Evolutionary conservation across 495 filamentous ascomycete genomes (phyloP), one percentile per base, ranked within the genome.

Genomic region (Chaetomium cochliodes): DNA sequence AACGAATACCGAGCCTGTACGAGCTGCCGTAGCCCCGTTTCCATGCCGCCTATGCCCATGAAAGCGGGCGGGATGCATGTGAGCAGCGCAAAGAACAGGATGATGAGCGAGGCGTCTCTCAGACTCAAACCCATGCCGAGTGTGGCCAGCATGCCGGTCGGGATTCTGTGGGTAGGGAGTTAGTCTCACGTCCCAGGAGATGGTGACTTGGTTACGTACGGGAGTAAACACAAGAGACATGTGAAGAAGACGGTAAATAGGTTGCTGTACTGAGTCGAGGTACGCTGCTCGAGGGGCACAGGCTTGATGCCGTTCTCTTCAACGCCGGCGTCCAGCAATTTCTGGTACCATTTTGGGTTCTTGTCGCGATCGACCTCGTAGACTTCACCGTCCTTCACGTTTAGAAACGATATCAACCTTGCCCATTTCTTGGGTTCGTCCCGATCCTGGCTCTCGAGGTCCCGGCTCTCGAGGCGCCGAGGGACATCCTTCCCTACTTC

Each of bases 11-110:
- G 75, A 13, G 81, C 82, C 62, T 82, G 77, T 3, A 85, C 78
- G 67, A 85, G 80, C 74, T 85, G 83, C n/a, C 84, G 74, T 67
- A 86, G 67, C 5, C 83, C 83, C 11, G 82, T 85, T 8, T 78
- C 68, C 46, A 81, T 76, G 11, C 81, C 82, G 39, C 79, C 80
- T 26, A 80, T 82, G 28, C 79, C 79, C 70, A 86, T 80, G 67
- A 84, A 86, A 13, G 81, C 82, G 5, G 81, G 79, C 0, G 81
- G 82, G 28, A 83, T 67, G 2, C 78, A 79, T 39, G 76, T 81
- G 16, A 85, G 71, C 57, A 84, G 69, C 51, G 77, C 77, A 59
- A 85, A 85, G 73, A 86, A 86, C 18, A 87, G 59, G 59, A 86
- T 87, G 60, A 84, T 78, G 28, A 87, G 70, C 9, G 80, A 79